phyloP scores from a whole-genome alignment of 495 filamentous ascomycete species.

The Lophiostoma macrostomum region DNA sequence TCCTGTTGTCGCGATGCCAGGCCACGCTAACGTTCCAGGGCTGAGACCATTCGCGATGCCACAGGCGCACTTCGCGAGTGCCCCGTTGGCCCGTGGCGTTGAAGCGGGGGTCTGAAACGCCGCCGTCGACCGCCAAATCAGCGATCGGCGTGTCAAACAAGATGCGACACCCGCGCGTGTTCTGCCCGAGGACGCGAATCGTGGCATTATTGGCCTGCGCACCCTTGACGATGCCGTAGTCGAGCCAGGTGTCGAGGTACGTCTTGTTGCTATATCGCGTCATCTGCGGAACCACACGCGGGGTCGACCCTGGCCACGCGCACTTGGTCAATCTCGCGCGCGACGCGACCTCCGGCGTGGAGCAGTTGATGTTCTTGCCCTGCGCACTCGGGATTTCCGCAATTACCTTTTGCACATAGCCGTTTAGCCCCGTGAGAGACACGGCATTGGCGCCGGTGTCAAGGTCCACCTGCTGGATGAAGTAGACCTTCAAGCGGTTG shows the following conservation, averaged over 20 bases:
- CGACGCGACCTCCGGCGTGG: conserved; percentile 30
- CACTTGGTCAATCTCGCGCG: conserved; percentile 57
- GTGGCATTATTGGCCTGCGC: conserved; percentile 43
- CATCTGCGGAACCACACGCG: conserved; percentile 44
- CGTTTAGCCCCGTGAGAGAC: conserved; percentile 66
- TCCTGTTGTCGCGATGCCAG: conserved; percentile 53
- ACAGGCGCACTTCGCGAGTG: conserved; percentile 59
- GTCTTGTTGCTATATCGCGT: conserved; percentile 24
- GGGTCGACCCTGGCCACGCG: conserved; percentile 58
- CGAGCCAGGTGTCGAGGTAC: conserved; percentile 51
- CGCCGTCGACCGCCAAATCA: conserved; percentile 58
- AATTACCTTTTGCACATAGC: conserved; percentile 67
- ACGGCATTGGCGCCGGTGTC: conserved; percentile 67
- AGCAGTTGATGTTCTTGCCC: conserved; percentile 59
- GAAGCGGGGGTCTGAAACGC: conserved; percentile 55
- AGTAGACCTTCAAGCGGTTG: conserved; percentile 81
- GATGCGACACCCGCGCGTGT: conserved; percentile 70
- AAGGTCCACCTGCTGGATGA: conserved; percentile 76
- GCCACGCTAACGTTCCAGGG: conserved; percentile 73
- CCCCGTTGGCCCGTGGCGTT: conserved; percentile 53
- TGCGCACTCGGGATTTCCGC: conserved; percentile 66
- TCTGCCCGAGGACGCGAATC: conserved; percentile 59
- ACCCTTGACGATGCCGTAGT: conserved; percentile 55
- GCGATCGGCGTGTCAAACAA: conserved; percentile 60
- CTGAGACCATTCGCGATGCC: conserved; percentile 70